Evolutionary conservation across 2,329 filamentous ascomycete species (phyloP).

Genomic region (Neurospora crassa): DNA sequence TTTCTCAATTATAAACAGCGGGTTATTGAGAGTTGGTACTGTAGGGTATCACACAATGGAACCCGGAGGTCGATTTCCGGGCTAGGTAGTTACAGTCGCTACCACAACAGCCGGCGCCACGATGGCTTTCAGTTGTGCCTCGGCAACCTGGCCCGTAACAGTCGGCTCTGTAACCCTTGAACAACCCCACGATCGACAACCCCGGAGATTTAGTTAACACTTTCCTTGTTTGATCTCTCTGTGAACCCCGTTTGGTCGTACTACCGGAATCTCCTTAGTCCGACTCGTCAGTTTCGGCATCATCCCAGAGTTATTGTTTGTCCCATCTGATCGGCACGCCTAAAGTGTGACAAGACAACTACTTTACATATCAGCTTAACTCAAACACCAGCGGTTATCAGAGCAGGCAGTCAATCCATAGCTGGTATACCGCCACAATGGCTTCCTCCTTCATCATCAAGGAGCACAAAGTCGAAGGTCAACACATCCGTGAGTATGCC

Average conservation of each 20-base stretch:
- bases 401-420: neutral
- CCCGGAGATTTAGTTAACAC: neutral
- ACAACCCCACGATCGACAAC: neutral
- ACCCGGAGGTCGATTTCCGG: neutral
- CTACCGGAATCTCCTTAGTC: neutral
- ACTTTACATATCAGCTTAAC: neutral
- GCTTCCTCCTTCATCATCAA: conserved; percentile 50
- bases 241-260: neutral
- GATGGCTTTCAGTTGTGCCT: neutral
- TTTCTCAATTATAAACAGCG: neutral
- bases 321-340: neutral
- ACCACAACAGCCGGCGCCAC: neutral
- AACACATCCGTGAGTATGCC: conserved; percentile 77
- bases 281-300: neutral
- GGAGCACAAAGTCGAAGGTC: conserved; percentile 63
- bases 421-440: conserved; percentile 15
- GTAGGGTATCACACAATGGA: neutral
- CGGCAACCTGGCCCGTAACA: neutral
- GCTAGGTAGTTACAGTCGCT: neutral
- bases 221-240: neutral
- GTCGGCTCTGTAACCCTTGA: neutral
- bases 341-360: neutral
- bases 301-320: neutral
- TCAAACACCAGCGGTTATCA: neutral
- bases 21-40: neutral